Base-by-base conservation (phyloP, 345 rosid species). In the Jatropha curcas region DNA sequence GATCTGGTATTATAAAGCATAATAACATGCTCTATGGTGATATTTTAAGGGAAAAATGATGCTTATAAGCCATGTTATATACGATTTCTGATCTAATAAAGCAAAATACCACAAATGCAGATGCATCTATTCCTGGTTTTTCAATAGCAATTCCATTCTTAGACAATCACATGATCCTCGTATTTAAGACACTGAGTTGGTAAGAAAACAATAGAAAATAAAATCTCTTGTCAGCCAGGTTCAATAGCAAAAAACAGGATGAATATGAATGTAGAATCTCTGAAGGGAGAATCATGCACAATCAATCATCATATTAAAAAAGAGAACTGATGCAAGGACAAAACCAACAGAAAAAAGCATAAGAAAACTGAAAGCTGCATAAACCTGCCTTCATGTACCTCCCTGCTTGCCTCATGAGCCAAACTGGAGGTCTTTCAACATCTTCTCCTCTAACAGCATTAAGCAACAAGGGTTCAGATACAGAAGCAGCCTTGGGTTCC, bases 371-470 rank as follows among this genome's bases (percentile, higher is more conserved):
- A 76, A n/a, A 63, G 74, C 70, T 74, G 71, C 67, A 80, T 81
- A 82, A 80, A 86, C 83, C 83, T 88, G 89, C 99, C 98, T 95
- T 95, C 99, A 93, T 95, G 84, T 93, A 95, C 85, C 99, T 91
- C 92, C 99, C 96, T 33, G 99, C 99, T 85, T 96, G 98, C 81
- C 99, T 90, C 98, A 95, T 95, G 62, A 96, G 98, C 99, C 99
- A 96, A 83, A 96, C 98, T 20, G 99, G 99, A 61, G 99, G 98
- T 75, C 99, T 88, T 72, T 93, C 97, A 71, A 96, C 94, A 85
- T 86, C 92, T 75, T 80, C 82, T 55, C 99, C 98, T 78, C 87
- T 86, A 59, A 96, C 97, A 82, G 99, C 97, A 82, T 88, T 87
- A 5, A 91, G 97, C 86, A 96, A 84, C 77, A 96, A 81, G 9